Conservation (phyloP, 2,329 filamentous ascomycete genomes). For the Aspergillus luchuensis region DNA sequence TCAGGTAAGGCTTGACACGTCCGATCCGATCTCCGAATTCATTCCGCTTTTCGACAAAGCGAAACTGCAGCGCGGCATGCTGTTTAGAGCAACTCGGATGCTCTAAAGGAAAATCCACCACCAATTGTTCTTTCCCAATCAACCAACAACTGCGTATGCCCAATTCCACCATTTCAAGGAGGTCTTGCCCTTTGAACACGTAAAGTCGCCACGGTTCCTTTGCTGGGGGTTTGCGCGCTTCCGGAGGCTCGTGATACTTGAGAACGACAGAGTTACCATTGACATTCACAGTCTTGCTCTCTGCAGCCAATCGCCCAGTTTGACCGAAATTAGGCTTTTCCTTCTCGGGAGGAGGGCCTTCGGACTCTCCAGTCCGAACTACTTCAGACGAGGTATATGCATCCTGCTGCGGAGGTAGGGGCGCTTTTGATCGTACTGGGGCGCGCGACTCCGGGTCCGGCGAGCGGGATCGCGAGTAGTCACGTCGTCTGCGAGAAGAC, state of each 20-base stretch:
- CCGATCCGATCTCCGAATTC: conserved; percentile 84
- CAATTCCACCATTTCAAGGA: conserved; percentile 80
- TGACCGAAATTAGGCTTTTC: conserved; percentile 85
- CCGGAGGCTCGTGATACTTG: conserved; percentile 94
- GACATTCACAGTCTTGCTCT: conserved; percentile 74
- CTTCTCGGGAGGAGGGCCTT: conserved; percentile 46
- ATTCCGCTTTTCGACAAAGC: conserved; percentile 77
- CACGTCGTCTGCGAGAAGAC: conserved; percentile 27
- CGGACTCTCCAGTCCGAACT: conserved; percentile 23
- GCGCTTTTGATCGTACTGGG: conserved; percentile 38
- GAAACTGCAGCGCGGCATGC: conserved; percentile 92
- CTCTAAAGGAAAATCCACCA: conserved; percentile 81
- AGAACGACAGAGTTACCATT: conserved; percentile 69
- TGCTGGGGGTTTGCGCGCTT: conserved; percentile 82
- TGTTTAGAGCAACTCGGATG: conserved; percentile 95
- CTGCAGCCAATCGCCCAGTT: conserved; percentile 81
- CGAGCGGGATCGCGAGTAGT: conserved; percentile 31
- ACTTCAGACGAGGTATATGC: conserved; percentile 44
- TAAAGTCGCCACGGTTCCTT: conserved; percentile 86
- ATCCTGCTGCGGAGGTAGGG: conserved; percentile 51
- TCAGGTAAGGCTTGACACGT: conserved; percentile 80
- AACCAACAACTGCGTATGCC: conserved; percentile 83
- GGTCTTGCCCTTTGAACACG: conserved; percentile 81
- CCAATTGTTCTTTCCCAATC: conserved; percentile 74
- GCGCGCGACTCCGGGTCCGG: conserved; percentile 31